Conservation (phyloP, 129 eudicot genomes). For the Flaveria ramosissima region DNA sequence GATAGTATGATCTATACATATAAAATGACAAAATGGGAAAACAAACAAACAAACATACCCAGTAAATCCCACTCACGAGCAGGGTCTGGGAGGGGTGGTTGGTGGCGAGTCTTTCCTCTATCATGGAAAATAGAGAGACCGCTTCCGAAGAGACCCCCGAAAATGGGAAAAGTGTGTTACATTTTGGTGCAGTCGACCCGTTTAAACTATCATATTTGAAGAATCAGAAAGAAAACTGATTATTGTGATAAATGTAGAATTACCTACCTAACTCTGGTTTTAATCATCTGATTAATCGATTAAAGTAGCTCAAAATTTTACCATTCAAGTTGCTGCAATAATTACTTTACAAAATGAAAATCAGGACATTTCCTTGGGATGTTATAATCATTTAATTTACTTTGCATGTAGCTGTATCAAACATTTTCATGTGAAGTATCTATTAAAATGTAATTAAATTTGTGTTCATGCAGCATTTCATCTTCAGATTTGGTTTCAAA, state of each 20-base stretch:
- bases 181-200: neutral
- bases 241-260: neutral
- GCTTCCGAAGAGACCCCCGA: too few species aligned
- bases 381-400: too few species aligned
- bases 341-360: too few species aligned
- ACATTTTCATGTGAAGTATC: constrained; percentile 1
- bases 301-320: neutral
- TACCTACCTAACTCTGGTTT: neutral
- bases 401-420: neutral
- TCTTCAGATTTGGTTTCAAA: constrained; percentile 73
- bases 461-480: constrained; percentile 50
- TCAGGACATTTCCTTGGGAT: too few species aligned
- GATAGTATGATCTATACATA: too few species aligned
- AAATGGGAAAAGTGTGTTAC: neutral
- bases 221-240: neutral
- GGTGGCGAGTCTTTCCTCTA: too few species aligned
- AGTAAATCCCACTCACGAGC: too few species aligned
- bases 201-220: neutral
- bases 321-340: neutral
- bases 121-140: too few species aligned
- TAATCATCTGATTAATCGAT: neutral
- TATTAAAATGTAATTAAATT: constrained; percentile 3
- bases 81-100: too few species aligned
- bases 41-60: too few species aligned
- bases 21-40: neutral